Conservation (phyloP, 2,329 filamentous ascomycete species). For the Colletotrichum musae region DNA sequence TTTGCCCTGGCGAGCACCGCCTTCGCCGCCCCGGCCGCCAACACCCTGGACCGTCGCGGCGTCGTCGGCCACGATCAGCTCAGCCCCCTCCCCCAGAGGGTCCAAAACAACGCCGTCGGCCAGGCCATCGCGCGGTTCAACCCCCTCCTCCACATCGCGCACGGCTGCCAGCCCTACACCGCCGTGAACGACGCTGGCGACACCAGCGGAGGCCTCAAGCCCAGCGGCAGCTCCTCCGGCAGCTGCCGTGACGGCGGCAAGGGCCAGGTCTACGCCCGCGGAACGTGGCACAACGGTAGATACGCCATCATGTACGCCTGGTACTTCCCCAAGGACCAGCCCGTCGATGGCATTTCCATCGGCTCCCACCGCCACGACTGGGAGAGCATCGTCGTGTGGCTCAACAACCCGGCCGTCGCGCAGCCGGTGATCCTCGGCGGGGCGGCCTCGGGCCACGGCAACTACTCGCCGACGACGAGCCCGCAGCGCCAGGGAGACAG, state of each 20-base stretch:
- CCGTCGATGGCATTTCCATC: conserved; percentile 45
- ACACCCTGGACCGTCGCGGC: neutral
- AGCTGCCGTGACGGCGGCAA: conserved; percentile 50
- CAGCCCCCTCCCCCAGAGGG: conserved; percentile 1
- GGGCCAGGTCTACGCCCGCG: conserved; percentile 57
- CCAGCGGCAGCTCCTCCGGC: conserved; percentile 49
- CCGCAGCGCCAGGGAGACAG: conserved; percentile 43
- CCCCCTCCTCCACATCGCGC: conserved; percentile 32
- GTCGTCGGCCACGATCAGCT: conserved; percentile 14
- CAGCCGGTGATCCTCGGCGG: conserved; percentile 52
- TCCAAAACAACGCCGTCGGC: conserved; percentile 17
- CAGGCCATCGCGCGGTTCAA: conserved; percentile 29
- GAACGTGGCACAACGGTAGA: conserved; percentile 46
- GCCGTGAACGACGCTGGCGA: conserved; percentile 19
- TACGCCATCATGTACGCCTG: conserved; percentile 59
- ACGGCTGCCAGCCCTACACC: conserved; percentile 23
- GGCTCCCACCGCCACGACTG: conserved; percentile 59
- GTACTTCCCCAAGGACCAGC: conserved; percentile 63
- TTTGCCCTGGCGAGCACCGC: neutral
- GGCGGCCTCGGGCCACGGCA: conserved; percentile 55
- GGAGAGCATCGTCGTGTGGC: conserved; percentile 53
- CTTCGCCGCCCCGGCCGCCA: neutral
- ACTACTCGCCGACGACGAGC: conserved; percentile 46
- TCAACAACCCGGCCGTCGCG: conserved; percentile 46
- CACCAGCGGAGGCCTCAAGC: conserved; percentile 51